Base-by-base conservation (phyloP, 192 early-diverging fungal genomes). In the Radiomyces spectabilis region DNA sequence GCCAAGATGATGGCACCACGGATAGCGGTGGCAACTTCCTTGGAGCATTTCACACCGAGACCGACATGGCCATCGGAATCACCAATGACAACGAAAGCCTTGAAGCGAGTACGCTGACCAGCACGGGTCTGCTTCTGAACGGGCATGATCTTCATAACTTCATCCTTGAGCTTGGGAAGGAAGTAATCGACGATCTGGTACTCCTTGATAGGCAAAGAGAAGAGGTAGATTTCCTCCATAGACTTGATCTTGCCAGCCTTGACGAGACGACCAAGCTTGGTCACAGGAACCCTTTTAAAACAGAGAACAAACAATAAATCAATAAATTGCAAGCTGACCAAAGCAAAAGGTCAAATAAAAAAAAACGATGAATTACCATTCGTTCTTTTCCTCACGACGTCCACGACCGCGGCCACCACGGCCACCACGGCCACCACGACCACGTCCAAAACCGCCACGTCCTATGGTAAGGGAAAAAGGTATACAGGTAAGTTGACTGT, bases 111-210 rank as follows among this genome's bases (percentile, higher is more conserved):
- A 64, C 95, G 90, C 80, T 98, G 95, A 87, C 95, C 95, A 62
- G 95, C 95, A 75, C 89, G 87, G 69, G 95, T 98, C 78, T 98
- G 95, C 85, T 98, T 98, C 84, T 98, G 95, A 59, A 98, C 95
- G 56, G 95, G 95, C 81, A 93, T 95, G 70, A 98, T 94, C 86
- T 98, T 98, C 95, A 98, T 98, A 55, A 98, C 95, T 80, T 98
- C 91, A 76, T 98, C 95, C 87, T 93, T 94, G 61, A 98, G 85
- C 72, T 84, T 82, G 68, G 90, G 89, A 27, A 98, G 77, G 84
- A 98, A 94, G 69, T 76, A 79, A 69, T 98, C 95, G 64, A 98
- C 85, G 57, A 98, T 90, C 80, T 98, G 95, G 86, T 89, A 98
- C 77, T 98, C 95, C 87, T 98, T 98, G 86, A 98, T 90, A 57